Conservation (phyloP, 2,329 filamentous ascomycete species). For the Elsinoe perseae region DNA sequence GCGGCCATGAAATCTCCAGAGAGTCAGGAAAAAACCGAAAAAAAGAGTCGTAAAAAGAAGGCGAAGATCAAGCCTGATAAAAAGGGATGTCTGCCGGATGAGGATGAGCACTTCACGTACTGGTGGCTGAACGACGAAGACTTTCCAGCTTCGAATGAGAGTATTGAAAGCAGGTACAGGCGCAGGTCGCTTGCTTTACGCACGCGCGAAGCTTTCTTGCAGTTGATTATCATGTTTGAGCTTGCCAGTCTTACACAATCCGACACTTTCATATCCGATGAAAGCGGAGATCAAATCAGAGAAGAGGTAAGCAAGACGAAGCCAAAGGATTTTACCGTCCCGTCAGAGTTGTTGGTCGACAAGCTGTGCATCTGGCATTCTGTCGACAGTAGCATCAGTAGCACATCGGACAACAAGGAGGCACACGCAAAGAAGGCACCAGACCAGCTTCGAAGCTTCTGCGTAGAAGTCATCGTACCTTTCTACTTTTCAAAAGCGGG, state of each 20-base stretch:
- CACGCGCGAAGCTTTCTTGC: slow-evolving; percentile 69
- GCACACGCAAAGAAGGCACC: slow-evolving; percentile 24
- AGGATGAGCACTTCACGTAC: slow-evolving; percentile 55
- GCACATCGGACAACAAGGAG: slow-evolving; percentile 18
- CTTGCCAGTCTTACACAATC: slow-evolving; percentile 52
- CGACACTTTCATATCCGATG: background rate
- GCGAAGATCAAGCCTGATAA: slow-evolving; percentile 53
- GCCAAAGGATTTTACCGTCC: slow-evolving; percentile 55
- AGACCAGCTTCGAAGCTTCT: slow-evolving; percentile 69
- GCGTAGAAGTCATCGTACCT: slow-evolving; percentile 69
- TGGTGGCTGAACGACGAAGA: slow-evolving; percentile 63
- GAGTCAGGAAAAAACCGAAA: slow-evolving; percentile 21
- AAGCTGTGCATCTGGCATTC: slow-evolving; percentile 79
- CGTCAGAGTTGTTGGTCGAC: slow-evolving; percentile 68
- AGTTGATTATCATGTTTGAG: slow-evolving; percentile 72
- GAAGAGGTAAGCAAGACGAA: slow-evolving; percentile 44
- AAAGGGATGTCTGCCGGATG: slow-evolving; percentile 59
- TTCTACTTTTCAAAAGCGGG: slow-evolving; percentile 75
- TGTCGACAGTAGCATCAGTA: slow-evolving; percentile 54
- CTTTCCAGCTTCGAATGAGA: slow-evolving; percentile 39
- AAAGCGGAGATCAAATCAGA: background rate
- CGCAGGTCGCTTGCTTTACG: slow-evolving; percentile 53
- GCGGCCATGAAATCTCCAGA: slow-evolving; percentile 34
- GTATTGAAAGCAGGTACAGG: slow-evolving; percentile 43
- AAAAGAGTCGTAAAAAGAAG: slow-evolving; percentile 52